Conservation (phyloP, 2,329 filamentous ascomycete species). For the Raffaelea ambrosiae region DNA sequence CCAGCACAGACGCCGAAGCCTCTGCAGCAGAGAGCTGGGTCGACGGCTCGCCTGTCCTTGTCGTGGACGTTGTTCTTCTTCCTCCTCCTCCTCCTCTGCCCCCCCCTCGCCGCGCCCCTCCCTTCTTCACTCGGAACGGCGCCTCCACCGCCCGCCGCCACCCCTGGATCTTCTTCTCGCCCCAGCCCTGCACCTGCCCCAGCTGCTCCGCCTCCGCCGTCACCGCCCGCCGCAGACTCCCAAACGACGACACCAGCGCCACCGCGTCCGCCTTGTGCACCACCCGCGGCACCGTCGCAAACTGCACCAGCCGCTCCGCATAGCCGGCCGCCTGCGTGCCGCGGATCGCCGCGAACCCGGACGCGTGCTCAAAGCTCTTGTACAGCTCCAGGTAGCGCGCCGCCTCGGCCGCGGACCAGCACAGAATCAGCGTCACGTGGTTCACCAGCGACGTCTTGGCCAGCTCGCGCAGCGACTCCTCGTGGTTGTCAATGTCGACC, state of each 20-base stretch:
- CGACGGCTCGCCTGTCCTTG: not conserved
- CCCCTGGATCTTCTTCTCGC: conserved; percentile 83
- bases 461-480: conserved; percentile 80
- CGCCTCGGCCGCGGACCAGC: conserved; percentile 90
- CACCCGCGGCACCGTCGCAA: conserved; percentile 80
- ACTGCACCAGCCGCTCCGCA: conserved; percentile 79
- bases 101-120: conserved; percentile 38
- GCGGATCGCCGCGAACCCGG: conserved; percentile 64
- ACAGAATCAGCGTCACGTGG: conserved; percentile 83
- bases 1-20: conserved; percentile 7
- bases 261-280: conserved; percentile 95
- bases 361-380: conserved; percentile 86
- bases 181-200: conserved; percentile 80
- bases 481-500: conserved; percentile 93
- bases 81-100: too few relatives aligned
- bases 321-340: conserved; percentile 79
- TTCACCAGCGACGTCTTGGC: conserved; percentile 90
- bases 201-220: conserved; percentile 86
- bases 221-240: conserved; percentile 75
- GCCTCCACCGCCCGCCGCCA: conserved; percentile 79
- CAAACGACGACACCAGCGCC: conserved; percentile 83
- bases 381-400: conserved; percentile 90
- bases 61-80: too few relatives aligned
- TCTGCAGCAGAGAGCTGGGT: too few relatives aligned
- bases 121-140: conserved; percentile 69